Evolutionary conservation across 163 green algal species (phyloP), one percentile per base, ranked within the genome.

Genomic region (Chlorella variabilis): DNA sequence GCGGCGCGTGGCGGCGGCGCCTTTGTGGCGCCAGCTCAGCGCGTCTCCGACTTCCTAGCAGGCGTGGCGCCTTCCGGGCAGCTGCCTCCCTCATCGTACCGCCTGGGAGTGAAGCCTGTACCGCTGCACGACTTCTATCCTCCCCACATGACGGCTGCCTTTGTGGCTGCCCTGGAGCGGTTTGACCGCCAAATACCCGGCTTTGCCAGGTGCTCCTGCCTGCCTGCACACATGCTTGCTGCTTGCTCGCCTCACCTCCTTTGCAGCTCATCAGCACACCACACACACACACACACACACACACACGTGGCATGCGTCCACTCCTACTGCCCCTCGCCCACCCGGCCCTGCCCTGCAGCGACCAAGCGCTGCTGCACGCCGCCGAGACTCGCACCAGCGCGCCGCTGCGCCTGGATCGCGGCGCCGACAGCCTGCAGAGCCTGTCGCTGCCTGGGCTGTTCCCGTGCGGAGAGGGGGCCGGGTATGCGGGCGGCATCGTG

Each of bases 401-500:
- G 4, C 94, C 93, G 4, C 71, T 93, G 25, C 82, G 85, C 36
- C 78, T 93, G 27, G 89, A 91, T 9, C 84, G 93, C 1, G 61
- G 81, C 7, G 21, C 69, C 13, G 61, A 85, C 2, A 65, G 66
- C 11, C 56, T 91, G 7, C 45, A 95, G 84, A 93, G 86, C 51
- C 41, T 81, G 13, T 87, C 51, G 5, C 51, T 90, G 59, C 33
- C 33, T 3, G 91, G 91, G 13, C 87, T 98, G 27, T 96, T 91
- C 78, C 94, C 94, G 0, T 88, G 84, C 41, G 94, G 94, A 4
- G 94, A 98, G 71, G 94, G 94, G 61, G 73, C 94, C 29, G 94
- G 94, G 4, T 96, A 97, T 77, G 94, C 94, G 9, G 94, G 94
- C 29, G 94, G 94, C 33, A 98, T 98, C 71, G 90, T 98, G 18